A percentile compares a stretch with the other conserved stretches of the same genome.
Conservation (phyloP, 192 early-diverging fungal genomes). For the Lobosporangium transversale region DNA sequence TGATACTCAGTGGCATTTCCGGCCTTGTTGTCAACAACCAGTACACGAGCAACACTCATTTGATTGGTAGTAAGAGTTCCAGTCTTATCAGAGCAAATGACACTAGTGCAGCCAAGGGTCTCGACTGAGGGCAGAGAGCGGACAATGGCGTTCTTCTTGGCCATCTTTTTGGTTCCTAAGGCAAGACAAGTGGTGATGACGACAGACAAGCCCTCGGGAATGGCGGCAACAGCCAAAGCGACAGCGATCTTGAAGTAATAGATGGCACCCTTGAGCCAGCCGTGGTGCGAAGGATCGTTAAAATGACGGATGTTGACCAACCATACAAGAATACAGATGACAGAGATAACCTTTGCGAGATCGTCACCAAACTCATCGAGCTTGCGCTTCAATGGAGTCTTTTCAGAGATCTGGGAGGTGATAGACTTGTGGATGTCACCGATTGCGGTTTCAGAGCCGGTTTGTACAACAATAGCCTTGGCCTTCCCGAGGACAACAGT, state of each 20-base stretch:
- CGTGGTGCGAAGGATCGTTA: slow-evolving; percentile 84
- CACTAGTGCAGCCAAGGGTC: slow-evolving; percentile 95
- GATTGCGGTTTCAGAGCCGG: slow-evolving; percentile 90
- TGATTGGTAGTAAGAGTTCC: slow-evolving; percentile 99
- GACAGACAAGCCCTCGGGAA: slow-evolving; percentile 98
- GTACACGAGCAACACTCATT: slow-evolving; percentile 86
- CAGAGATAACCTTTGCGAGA: slow-evolving; percentile 84
- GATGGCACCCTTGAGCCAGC: slow-evolving; percentile 94
- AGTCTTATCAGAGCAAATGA: slow-evolving; percentile 99
- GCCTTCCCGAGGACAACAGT: slow-evolving; percentile 94
- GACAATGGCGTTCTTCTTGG: slow-evolving; percentile 95
- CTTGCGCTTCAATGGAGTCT: slow-evolving; percentile 95
- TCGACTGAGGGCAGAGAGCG: slow-evolving; percentile 92
- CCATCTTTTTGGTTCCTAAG: slow-evolving; percentile 98
- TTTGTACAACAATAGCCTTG: slow-evolving; percentile 85
- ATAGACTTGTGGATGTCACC: slow-evolving; percentile 95
- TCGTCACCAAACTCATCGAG: slow-evolving; percentile 96
- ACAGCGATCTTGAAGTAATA: slow-evolving; percentile 99
- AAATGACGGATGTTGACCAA: slow-evolving; percentile 98
- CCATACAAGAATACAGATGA: slow-evolving; percentile 97
- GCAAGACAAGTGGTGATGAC: slow-evolving; percentile 98
- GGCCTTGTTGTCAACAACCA: slow-evolving; percentile 63
- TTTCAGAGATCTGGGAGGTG: slow-evolving; percentile 83
- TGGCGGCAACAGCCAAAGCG: slow-evolving; percentile 97
- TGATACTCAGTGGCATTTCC: slow-evolving; percentile 71